Base-by-base conservation (phyloP, 2,329 filamentous ascomycete species). In the Gnomoniopsis smithogilvyi region DNA sequence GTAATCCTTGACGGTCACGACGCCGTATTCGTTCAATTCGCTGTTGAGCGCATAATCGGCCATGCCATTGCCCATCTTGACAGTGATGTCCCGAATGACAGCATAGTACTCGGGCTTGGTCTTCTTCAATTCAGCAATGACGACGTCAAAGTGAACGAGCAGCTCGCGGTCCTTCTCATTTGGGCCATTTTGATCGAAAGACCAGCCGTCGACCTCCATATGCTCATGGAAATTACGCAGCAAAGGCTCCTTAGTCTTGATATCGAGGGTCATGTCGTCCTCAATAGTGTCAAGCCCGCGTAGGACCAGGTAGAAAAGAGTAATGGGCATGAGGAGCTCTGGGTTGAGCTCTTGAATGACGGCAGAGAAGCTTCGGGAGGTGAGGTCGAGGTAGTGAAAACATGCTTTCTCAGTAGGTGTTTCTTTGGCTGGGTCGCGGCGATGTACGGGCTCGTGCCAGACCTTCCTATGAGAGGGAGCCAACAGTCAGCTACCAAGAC, bases 31-130 rank as follows among this genome's bases (percentile, higher is more conserved):
- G 67, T 92, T 91, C 74, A 90, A 83, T 67, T 95, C 91, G 15
- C 91, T 88, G 68, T 96, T 95, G 66, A 90, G 81, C 45, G 85
- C 90, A 72, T 96, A 99, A 76, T 99, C 94, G 30, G 95, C 95
- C 95, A 99, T 99, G 66, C 95, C 95, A 69, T 98, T 93, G 64
- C 93, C 94, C 95, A 99, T 99, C 77, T 92, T 90, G 69, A 87
- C 80, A 34, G 92, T 92, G 70, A 98, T 96, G 67, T 98, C 94
- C 75, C 89, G 88, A 75, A 99, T 95, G 70, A 98, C 93, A 7
- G 81, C 84, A 73, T 83, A 85, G 77, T 99, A 98, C 58, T 84
- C 85, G 51, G 87, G 84, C 79, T 97, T 96, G 74, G 96, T 80
- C 75, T 90, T 89, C 79, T 90, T 91, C 74, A 94, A 91, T 80